Evolutionary conservation across 768 basidiomycete genomes (phyloP).

Genomic region (Kwoniella bestiolae): DNA sequence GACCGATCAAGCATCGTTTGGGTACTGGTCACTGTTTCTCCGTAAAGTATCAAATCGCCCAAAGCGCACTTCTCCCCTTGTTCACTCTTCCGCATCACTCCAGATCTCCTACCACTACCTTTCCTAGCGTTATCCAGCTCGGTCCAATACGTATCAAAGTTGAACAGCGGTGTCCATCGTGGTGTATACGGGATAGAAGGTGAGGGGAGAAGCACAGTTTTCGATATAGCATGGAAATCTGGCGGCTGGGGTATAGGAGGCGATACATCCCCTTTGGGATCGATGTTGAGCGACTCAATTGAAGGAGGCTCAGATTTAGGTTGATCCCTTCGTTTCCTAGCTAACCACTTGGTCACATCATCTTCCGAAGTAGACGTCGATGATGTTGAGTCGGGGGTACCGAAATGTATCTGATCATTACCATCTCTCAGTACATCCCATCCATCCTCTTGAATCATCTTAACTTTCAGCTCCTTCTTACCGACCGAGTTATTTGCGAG

Average conservation of each 20-base stretch:
- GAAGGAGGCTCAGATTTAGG: slow-evolving; percentile 23
- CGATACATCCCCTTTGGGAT: slow-evolving; percentile 14
- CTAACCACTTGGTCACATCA: slow-evolving; percentile 25
- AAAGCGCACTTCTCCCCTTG: slow-evolving; percentile 59
- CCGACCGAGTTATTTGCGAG: slow-evolving; percentile 56
- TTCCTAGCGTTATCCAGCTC: slow-evolving; percentile 58
- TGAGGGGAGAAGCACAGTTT: slow-evolving; percentile 49
- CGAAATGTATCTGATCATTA: slow-evolving; percentile 64
- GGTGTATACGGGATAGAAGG: slow-evolving; percentile 31
- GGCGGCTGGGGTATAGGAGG: slow-evolving; percentile 62
- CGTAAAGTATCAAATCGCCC: slow-evolving; percentile 81
- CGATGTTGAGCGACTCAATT: slow-evolving; percentile 28
- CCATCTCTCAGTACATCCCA: slow-evolving; percentile 64
- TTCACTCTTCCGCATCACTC: slow-evolving; percentile 23
- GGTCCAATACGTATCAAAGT: slow-evolving; percentile 67
- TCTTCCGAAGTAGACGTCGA: background rate
- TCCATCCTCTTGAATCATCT: slow-evolving; percentile 13
- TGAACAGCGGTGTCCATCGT: slow-evolving; percentile 74
- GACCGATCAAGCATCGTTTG: slow-evolving; percentile 94
- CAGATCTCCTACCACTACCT: slow-evolving; percentile 32
- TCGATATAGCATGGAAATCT: slow-evolving; percentile 55
- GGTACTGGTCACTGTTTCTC: slow-evolving; percentile 88
- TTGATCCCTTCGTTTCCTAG: slow-evolving; percentile 20
- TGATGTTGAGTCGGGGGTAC: slow-evolving; percentile 3
- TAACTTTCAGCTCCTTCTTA: slow-evolving; percentile 43